phyloP scores from a whole-genome alignment of 495 filamentous ascomycete genomes.

The Penicilliopsis zonata region DNA sequence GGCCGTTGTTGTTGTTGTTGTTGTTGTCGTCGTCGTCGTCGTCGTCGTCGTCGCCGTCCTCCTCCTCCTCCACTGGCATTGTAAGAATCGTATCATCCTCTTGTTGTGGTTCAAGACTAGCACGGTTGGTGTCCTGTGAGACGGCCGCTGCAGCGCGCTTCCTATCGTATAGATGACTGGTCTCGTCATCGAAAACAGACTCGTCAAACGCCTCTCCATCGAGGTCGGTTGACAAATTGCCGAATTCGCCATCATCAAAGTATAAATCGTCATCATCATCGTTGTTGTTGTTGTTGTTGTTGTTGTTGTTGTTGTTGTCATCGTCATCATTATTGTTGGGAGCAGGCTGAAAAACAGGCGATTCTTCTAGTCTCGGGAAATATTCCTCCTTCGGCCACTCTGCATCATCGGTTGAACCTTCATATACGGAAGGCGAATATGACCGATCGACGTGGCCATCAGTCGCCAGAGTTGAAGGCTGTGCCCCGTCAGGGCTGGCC shows the following conservation, averaged over 20 bases:
- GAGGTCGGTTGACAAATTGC: slow-evolving; percentile 32
- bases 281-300: slow-evolving; percentile 5
- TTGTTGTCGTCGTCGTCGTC: slow-evolving; percentile 5
- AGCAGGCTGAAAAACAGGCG: not conserved
- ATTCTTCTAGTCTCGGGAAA: slow-evolving; percentile 1
- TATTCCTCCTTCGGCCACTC: too few relatives aligned
- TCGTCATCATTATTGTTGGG: not conserved
- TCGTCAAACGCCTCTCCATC: slow-evolving; percentile 58
- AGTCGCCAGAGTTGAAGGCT: too few relatives aligned
- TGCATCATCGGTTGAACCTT: not conserved
- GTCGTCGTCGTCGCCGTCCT: not conserved
- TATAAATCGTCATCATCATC: slow-evolving; percentile 64
- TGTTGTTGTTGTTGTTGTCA: not conserved
- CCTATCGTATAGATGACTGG: slow-evolving; percentile 34
- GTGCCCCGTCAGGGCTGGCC: too few relatives aligned
- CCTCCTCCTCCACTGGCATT: too few relatives aligned
- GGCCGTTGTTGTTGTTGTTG: slow-evolving; percentile 4
- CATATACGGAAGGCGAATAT: not conserved
- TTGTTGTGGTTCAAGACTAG: slow-evolving; percentile 6
- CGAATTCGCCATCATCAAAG: slow-evolving; percentile 69
- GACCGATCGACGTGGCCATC: not conserved
- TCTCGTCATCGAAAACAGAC: slow-evolving; percentile 63
- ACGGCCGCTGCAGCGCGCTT: slow-evolving; percentile 12
- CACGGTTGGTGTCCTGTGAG: slow-evolving; percentile 4
- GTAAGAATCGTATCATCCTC: slow-evolving; percentile 3